These are phyloP conservation scores for Xylariaceae sp. DNA, from an alignment of 2,329 filamentous ascomycete species.

Conservation along the genomic window DNA sequence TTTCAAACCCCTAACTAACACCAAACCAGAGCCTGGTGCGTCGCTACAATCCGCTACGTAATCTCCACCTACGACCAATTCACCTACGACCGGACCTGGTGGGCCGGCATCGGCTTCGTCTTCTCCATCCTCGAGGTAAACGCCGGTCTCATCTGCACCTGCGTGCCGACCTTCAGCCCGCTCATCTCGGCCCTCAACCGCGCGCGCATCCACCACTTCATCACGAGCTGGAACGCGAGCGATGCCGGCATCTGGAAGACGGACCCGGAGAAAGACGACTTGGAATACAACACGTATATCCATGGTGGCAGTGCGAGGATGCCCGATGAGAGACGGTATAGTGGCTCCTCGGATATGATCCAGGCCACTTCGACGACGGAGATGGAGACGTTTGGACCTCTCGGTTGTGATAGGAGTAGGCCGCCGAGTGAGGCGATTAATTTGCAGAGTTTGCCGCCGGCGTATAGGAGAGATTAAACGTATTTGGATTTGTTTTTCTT, in stretches of 20 bases:
- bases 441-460: constrained; percentile 23
- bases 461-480: constrained; percentile 7
- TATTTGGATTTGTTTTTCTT: background rate
- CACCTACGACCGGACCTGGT: constrained; percentile 30
- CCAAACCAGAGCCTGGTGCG: constrained; percentile 26
- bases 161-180: constrained; percentile 28
- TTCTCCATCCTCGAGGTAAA: constrained; percentile 32
- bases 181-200: constrained; percentile 21
- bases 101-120: constrained; percentile 30
- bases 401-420: constrained; percentile 17
- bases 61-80: constrained; percentile 30
- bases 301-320: background rate
- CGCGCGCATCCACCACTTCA: constrained; percentile 15
- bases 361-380: constrained; percentile 10
- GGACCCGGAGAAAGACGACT: constrained; percentile 20
- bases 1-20: constrained; percentile 10
- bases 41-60: constrained; percentile 28
- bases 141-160: constrained; percentile 30
- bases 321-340: background rate
- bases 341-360: background rate
- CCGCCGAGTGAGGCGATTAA: background rate
- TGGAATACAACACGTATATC: constrained; percentile 11
- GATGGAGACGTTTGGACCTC: constrained; percentile 16
- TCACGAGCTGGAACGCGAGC: constrained; percentile 16
- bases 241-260: constrained; percentile 19